Evolutionary conservation across 2,329 filamentous ascomycete species (phyloP).

Genomic region (Botryotinia convoluta): DNA sequence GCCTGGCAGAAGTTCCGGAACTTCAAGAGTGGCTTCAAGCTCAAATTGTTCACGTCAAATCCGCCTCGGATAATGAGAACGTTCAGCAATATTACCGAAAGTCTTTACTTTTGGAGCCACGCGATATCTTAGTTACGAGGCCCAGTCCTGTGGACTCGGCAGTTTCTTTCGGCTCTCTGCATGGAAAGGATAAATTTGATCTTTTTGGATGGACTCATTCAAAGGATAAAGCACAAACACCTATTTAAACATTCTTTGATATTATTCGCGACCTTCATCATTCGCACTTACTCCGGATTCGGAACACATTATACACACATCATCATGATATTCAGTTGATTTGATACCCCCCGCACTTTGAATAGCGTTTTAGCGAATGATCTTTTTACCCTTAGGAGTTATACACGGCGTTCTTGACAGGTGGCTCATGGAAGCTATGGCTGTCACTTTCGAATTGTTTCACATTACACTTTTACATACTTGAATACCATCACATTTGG

Average conservation of each 20-base stretch:
- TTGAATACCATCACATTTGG: conserved; percentile 14
- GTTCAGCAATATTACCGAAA: conserved; percentile 66
- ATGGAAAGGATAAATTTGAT: conserved; percentile 50
- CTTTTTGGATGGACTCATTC: conserved; percentile 50
- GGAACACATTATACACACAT: conserved; percentile 21
- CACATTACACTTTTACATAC: conserved; percentile 13
- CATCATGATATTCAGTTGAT: conserved; percentile 31
- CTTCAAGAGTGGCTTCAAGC: conserved; percentile 90
- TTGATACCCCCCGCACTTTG: conserved; percentile 39
- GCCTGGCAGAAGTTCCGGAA: conserved; percentile 76
- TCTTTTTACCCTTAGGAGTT: conserved; percentile 22
- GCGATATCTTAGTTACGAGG: conserved; percentile 39
- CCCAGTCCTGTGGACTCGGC: conserved; percentile 35
- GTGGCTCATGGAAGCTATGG: not conserved
- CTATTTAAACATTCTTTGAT: conserved; percentile 14
- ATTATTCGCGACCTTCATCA: not conserved
- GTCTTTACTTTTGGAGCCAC: conserved; percentile 63
- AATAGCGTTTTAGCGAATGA: conserved; percentile 40
- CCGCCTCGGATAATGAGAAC: conserved; percentile 54
- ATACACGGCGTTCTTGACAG: conserved; percentile 12
- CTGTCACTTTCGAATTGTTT: conserved; percentile 2
- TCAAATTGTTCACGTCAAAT: conserved; percentile 69
- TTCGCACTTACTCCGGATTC: conserved; percentile 12
- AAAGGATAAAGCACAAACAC: conserved; percentile 28
- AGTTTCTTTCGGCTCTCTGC: conserved; percentile 30